Percentiles rank a stretch among this genome's conserved stretches.
Evolutionary conservation across 1,139 yeast genomes (phyloP).

Genomic region (Chernovozyma aurita): DNA sequence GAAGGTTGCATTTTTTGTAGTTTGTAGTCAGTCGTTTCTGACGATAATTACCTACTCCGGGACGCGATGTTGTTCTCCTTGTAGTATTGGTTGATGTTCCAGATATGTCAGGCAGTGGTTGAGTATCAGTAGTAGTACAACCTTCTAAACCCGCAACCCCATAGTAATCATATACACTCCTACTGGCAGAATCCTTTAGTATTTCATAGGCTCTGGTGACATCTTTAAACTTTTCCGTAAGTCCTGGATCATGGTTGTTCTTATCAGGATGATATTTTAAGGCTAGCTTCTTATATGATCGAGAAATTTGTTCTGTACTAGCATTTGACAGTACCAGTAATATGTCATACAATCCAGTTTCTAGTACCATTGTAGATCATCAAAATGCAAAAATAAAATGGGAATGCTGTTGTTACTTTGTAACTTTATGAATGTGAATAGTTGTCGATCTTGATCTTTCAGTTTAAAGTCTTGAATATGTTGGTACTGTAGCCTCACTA

Average conservation of each 20-base stretch:
- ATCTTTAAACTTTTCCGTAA: slow-evolving; percentile 42
- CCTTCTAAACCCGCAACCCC: slow-evolving; percentile 42
- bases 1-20: no score
- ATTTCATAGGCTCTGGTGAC: slow-evolving; percentile 43
- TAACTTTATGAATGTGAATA: no score
- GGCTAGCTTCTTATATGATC: slow-evolving; percentile 37
- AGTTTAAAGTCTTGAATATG: background rate
- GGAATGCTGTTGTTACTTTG: no score
- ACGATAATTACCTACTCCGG: no score
- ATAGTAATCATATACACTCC: slow-evolving; percentile 34
- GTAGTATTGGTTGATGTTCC: no score
- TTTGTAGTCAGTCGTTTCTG: no score
- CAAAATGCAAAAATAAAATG: background rate
- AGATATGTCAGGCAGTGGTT: background rate
- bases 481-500: no score
- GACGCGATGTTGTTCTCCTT: no score
- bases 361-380: slow-evolving; percentile 20
- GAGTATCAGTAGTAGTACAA: slow-evolving; percentile 8
- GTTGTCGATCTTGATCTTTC: background rate
- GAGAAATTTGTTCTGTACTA: slow-evolving; percentile 36
- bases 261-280: slow-evolving; percentile 45
- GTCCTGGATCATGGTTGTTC: slow-evolving; percentile 40
- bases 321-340: slow-evolving; percentile 32
- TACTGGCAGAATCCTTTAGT: slow-evolving; percentile 25
- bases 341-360: slow-evolving; percentile 35